These are phyloP conservation scores for Amaranthus cruentus DNA, from an alignment of 148 eudicot species.

Conservation along the genomic window DNA sequence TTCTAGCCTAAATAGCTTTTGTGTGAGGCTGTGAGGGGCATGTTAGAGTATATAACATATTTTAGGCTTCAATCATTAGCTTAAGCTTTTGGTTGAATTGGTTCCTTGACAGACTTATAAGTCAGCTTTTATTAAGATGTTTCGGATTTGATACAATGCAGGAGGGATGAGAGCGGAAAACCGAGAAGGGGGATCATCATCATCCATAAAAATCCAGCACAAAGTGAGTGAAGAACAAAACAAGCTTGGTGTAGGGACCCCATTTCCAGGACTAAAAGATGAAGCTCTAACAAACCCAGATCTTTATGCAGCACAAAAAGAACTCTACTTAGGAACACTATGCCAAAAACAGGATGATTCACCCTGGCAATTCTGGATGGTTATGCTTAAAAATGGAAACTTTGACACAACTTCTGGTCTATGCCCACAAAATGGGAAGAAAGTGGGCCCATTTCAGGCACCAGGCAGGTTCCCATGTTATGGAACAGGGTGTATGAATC, in stretches of 20 bases:
- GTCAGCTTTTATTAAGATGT: no score
- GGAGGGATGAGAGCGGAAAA: not conserved
- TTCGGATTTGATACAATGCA: not conserved
- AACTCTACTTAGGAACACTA: slow-evolving; percentile 57
- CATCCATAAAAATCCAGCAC: slow-evolving; percentile 31
- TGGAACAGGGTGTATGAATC: slow-evolving; percentile 80
- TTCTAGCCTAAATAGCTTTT: no score
- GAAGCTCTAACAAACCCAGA: slow-evolving; percentile 51
- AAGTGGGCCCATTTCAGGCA: slow-evolving; percentile 42
- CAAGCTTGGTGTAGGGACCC: slow-evolving; percentile 58
- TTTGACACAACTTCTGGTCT: slow-evolving; percentile 53
- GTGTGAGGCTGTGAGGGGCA: no score
- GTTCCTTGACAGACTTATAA: no score
- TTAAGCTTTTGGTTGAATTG: no score
- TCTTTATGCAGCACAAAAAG: slow-evolving; percentile 67
- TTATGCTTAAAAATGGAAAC: slow-evolving; percentile 81
- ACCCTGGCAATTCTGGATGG: slow-evolving; percentile 83
- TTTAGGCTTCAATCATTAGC: no score
- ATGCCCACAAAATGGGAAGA: slow-evolving; percentile 72
- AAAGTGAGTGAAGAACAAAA: slow-evolving; percentile 50
- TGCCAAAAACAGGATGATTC: slow-evolving; percentile 31
- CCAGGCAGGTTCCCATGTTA: slow-evolving; percentile 63
- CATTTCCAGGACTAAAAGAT: slow-evolving; percentile 46
- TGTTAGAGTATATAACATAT: no score
- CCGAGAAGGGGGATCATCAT: not conserved